Evolutionary conservation across 768 basidiomycete genomes (phyloP).

Genomic region (Leccinum subgranulosum): DNA sequence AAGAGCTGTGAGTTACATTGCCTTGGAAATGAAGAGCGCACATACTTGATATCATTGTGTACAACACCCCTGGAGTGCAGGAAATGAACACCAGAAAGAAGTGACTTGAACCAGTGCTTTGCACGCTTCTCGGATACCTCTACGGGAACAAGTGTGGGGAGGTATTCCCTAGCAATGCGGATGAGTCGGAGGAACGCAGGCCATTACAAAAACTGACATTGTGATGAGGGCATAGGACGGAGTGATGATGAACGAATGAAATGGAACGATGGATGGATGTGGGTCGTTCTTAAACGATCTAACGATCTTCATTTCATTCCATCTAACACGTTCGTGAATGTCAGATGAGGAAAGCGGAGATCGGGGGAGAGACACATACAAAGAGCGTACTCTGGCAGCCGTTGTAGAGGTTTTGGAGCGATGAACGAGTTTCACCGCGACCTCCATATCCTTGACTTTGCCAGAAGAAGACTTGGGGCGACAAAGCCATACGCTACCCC

Average conservation of each 20-base stretch:
- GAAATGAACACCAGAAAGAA: slow-evolving; percentile 81
- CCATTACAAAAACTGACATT: slow-evolving; percentile 56
- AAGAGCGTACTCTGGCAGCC: slow-evolving; percentile 82
- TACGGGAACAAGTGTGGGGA: slow-evolving; percentile 84
- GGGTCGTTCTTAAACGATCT: slow-evolving; percentile 77
- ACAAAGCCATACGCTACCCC: slow-evolving; percentile 89
- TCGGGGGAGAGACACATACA: slow-evolving; percentile 47
- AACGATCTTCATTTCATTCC: slow-evolving; percentile 99
- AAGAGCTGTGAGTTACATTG: background rate
- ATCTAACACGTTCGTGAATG: slow-evolving; percentile 42
- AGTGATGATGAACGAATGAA: slow-evolving; percentile 92
- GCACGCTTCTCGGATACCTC: slow-evolving; percentile 80
- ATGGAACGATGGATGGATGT: slow-evolving; percentile 90
- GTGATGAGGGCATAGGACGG: slow-evolving; percentile 88
- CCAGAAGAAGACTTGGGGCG: slow-evolving; percentile 50
- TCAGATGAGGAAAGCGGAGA: slow-evolving; percentile 4
- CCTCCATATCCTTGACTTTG: slow-evolving; percentile 46
- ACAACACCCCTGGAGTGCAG: slow-evolving; percentile 81
- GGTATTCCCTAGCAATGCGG: slow-evolving; percentile 62
- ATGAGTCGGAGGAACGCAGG: slow-evolving; percentile 6
- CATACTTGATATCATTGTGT: slow-evolving; percentile 93
- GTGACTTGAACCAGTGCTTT: slow-evolving; percentile 75
- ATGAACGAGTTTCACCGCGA: slow-evolving; percentile 94
- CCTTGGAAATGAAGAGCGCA: background rate
- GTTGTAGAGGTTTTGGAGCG: slow-evolving; percentile 77